Evolutionary conservation across 1,139 yeast genomes (phyloP).

Genomic region (Scheffersomyces cryptocercus): DNA sequence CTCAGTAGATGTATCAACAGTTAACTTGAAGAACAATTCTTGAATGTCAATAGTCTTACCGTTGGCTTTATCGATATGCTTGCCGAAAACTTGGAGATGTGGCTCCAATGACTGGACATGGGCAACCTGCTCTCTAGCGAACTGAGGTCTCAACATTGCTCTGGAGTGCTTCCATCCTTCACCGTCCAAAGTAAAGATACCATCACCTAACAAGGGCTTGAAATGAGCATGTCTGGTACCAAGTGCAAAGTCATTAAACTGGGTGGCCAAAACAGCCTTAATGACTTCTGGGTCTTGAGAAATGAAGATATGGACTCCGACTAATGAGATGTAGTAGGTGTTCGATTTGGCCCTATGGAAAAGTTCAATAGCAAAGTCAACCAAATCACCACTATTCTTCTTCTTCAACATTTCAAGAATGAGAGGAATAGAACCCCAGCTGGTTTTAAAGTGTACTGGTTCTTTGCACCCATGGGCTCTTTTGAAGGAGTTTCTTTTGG

Average conservation of each 20-base stretch:
- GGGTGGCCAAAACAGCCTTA: slow-evolving; percentile 27
- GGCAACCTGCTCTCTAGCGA: slow-evolving; percentile 29
- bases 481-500: slow-evolving; percentile 11
- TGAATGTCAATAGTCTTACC: slow-evolving; percentile 44
- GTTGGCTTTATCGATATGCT: slow-evolving; percentile 13
- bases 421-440: slow-evolving; percentile 7
- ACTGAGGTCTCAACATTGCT: slow-evolving; percentile 29
- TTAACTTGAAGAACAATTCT: slow-evolving; percentile 48
- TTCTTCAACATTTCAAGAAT: slow-evolving; percentile 8
- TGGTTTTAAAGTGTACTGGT: slow-evolving; percentile 9
- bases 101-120: slow-evolving; percentile 28
- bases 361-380: slow-evolving; percentile 8
- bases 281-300: slow-evolving; percentile 25
- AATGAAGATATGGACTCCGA: slow-evolving; percentile 14
- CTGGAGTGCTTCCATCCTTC: slow-evolving; percentile 29
- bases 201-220: slow-evolving; percentile 24
- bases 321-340: slow-evolving; percentile 9
- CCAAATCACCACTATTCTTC: slow-evolving; percentile 12
- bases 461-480: slow-evolving; percentile 23
- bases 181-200: slow-evolving; percentile 28
- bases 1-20: slow-evolving; percentile 61
- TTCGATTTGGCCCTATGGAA: slow-evolving; percentile 2
- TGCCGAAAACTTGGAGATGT: slow-evolving; percentile 19
- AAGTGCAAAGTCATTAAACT: slow-evolving; percentile 25
- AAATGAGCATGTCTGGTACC: slow-evolving; percentile 25